phyloP scores from a whole-genome alignment of 75 land plant species.

The Pseudotsuga menziesii region DNA sequence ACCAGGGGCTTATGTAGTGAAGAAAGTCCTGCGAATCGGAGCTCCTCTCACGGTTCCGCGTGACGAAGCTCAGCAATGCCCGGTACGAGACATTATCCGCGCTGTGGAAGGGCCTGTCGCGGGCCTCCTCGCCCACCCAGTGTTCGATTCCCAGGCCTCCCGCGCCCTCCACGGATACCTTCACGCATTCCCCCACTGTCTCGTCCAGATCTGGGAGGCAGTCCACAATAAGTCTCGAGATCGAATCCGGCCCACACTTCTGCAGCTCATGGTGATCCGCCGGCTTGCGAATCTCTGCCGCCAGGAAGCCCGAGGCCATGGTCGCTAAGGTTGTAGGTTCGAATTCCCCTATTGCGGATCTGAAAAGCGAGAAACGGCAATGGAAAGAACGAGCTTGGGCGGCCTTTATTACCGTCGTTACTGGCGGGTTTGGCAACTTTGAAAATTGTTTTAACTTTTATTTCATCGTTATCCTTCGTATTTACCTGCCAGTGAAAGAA shows the following conservation, averaged over 20 bases:
- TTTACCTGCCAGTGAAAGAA: too few species aligned
- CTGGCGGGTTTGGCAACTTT: too few species aligned
- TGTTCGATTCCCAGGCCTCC: conserved; percentile 6
- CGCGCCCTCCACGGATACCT: neutral
- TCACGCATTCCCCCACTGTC: neutral
- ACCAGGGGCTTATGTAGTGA: conserved; percentile 1
- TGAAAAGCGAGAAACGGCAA: too few species aligned
- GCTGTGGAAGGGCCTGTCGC: neutral
- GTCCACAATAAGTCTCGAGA: neutral
- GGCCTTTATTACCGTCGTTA: too few species aligned
- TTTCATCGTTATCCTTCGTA: too few species aligned
- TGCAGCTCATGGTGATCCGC: neutral
- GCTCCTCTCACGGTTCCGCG: neutral
- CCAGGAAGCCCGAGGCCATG: neutral
- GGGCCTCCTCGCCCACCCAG: neutral
- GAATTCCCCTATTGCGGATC: neutral
- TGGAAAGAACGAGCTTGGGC: too few species aligned
- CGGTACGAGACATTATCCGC: neutral
- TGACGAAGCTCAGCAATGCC: neutral
- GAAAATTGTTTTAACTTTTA: too few species aligned
- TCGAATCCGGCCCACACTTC: neutral
- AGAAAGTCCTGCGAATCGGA: neutral
- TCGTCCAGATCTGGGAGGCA: neutral
- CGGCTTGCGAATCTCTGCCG: neutral
- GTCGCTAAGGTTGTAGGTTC: neutral